phyloP scores from a whole-genome alignment of 1,139 yeast species.

The Debaryomyces singareniensis region DNA sequence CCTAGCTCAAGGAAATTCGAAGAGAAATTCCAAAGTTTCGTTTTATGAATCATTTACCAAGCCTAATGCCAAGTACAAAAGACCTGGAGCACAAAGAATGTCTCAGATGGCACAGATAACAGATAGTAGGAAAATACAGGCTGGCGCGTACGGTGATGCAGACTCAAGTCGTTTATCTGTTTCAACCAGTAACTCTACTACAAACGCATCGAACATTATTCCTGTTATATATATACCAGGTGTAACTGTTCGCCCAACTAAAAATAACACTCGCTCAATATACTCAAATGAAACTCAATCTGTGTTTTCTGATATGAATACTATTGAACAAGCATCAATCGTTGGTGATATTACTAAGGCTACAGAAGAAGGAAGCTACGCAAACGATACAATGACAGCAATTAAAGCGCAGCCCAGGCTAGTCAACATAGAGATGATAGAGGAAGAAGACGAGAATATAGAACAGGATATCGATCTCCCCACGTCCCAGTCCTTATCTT shows the following conservation, averaged over 20 bases:
- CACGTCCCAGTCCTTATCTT: neutral
- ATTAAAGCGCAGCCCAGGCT: slow-evolving; percentile 64
- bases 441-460: slow-evolving; percentile 44
- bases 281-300: slow-evolving; percentile 48
- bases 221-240: slow-evolving; percentile 97
- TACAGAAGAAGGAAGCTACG: slow-evolving; percentile 2
- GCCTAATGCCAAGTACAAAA: slow-evolving; percentile 15
- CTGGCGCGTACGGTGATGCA: slow-evolving; percentile 18
- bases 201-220: slow-evolving; percentile 75
- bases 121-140: slow-evolving; percentile 12
- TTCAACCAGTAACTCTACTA: slow-evolving; percentile 60
- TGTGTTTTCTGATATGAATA: slow-evolving; percentile 44
- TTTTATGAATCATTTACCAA: slow-evolving; percentile 43
- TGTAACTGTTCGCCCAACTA: slow-evolving; percentile 61
- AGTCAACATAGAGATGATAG: slow-evolving; percentile 50
- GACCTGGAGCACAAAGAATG: slow-evolving; percentile 1
- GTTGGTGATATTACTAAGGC: slow-evolving; percentile 31
- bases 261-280: slow-evolving; percentile 40
- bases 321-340: slow-evolving; percentile 50
- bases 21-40: slow-evolving; percentile 25
- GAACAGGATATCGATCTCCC: slow-evolving; percentile 13
- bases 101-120: slow-evolving; percentile 15
- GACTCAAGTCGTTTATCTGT: slow-evolving; percentile 32
- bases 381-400: slow-evolving; percentile 49
- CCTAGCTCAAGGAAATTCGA: slow-evolving; percentile 3